phyloP scores from a whole-genome alignment of 139 green algal genomes.

The Closterium sp. region DNA sequence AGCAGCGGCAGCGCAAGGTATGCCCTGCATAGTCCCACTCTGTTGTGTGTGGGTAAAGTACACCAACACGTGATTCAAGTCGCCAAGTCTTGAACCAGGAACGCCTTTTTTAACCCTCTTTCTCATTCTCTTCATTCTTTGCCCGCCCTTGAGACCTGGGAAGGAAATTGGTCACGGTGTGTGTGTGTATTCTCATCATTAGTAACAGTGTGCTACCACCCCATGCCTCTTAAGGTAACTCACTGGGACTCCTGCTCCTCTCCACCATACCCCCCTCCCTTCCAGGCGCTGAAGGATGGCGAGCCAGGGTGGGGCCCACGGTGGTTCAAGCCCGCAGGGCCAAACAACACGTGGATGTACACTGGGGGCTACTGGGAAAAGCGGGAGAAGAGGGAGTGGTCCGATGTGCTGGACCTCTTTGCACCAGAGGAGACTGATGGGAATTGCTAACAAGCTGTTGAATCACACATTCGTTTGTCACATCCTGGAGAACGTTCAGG shows the following conservation, averaged over 20 bases:
- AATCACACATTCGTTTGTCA: not conserved
- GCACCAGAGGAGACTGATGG: not conserved
- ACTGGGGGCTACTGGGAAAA: conserved; percentile 44
- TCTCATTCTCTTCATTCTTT: too few relatives aligned
- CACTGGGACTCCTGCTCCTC: too few relatives aligned
- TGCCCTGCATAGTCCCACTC: too few relatives aligned
- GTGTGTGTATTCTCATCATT: too few relatives aligned
- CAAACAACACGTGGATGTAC: conserved; percentile 14
- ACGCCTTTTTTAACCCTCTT: too few relatives aligned
- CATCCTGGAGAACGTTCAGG: not conserved
- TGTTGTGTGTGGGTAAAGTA: too few relatives aligned
- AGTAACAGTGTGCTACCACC: too few relatives aligned
- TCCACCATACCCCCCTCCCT: not conserved
- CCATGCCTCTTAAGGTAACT: too few relatives aligned
- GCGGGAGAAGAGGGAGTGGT: conserved; percentile 24
- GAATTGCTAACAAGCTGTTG: not conserved
- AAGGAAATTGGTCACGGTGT: too few relatives aligned
- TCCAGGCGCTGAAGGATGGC: conserved; percentile 37
- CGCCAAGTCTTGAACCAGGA: too few relatives aligned
- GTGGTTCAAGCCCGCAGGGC: conserved; percentile 30
- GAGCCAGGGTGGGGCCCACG: conserved; percentile 32
- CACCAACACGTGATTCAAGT: too few relatives aligned
- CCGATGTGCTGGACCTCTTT: conserved; percentile 24
- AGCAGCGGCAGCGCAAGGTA: conserved; percentile 47
- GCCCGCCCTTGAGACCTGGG: too few relatives aligned